phyloP scores from a whole-genome alignment of 805 yeast species.

The Pichia heedii region DNA sequence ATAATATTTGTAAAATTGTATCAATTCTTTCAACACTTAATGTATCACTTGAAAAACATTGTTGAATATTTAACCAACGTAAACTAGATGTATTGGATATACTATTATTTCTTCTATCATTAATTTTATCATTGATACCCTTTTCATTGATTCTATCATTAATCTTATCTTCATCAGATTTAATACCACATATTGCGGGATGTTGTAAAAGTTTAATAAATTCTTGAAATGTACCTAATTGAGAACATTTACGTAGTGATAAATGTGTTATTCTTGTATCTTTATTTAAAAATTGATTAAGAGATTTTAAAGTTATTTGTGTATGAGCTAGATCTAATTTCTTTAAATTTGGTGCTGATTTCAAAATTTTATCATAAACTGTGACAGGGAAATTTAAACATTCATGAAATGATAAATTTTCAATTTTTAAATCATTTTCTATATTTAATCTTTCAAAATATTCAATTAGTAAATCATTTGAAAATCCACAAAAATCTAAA shows the following conservation, averaged over 20 bases:
- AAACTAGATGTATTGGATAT: slow-evolving; percentile 19
- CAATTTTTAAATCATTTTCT: slow-evolving; percentile 15
- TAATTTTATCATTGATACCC: background rate
- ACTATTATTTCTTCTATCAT: background rate
- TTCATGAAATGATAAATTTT: slow-evolving; percentile 71
- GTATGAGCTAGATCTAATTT: slow-evolving; percentile 79
- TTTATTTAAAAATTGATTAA: slow-evolving; percentile 43
- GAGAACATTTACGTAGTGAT: slow-evolving; percentile 56
- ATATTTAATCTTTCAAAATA: slow-evolving; percentile 43
- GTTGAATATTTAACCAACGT: slow-evolving; percentile 45
- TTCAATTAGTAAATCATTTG: slow-evolving; percentile 50
- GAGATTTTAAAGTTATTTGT: slow-evolving; percentile 54
- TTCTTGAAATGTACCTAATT: slow-evolving; percentile 59
- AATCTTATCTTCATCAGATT: slow-evolving; percentile 11
- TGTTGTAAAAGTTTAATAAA: slow-evolving; percentile 61
- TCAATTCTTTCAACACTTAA: slow-evolving; percentile 6
- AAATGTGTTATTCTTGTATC: slow-evolving; percentile 62
- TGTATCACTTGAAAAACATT: slow-evolving; percentile 39
- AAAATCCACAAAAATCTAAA: slow-evolving; percentile 84
- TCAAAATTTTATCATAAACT: slow-evolving; percentile 48
- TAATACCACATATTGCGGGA: slow-evolving; percentile 39
- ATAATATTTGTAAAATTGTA: slow-evolving; percentile 3
- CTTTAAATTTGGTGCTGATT: slow-evolving; percentile 45
- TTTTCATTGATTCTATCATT: background rate
- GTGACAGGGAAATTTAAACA: slow-evolving; percentile 66